Percentiles rank a stretch among this genome's conserved stretches.
These are phyloP conservation scores for Dactylonectria macrodidyma DNA, from an alignment of 2,329 filamentous ascomycete species.

Conservation along the genomic window DNA sequence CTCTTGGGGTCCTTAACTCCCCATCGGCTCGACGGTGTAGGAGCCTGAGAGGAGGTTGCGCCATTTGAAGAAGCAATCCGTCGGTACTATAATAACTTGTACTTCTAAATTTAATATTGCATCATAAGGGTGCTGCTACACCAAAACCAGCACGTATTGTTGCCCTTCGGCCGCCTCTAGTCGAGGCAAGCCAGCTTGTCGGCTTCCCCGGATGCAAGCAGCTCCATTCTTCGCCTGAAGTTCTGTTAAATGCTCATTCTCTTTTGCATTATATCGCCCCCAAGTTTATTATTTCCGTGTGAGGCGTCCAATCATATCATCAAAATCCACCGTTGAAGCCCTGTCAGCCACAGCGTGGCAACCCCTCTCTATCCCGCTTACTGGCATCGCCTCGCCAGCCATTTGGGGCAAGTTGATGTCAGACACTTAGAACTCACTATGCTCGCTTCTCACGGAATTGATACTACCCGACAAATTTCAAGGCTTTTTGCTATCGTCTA, in stretches of 20 bases:
- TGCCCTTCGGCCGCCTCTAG: no score
- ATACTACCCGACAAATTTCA: neutral
- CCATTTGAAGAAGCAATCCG: no score
- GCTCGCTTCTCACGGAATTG: neutral
- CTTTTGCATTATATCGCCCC: neutral
- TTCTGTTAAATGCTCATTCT: neutral
- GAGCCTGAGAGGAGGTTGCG: no score
- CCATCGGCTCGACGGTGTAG: neutral
- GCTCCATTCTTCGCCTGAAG: neutral
- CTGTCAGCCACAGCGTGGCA: neutral
- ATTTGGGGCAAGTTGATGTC: neutral
- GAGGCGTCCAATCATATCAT: neutral
- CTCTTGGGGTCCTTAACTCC: neutral
- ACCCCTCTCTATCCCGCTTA: neutral
- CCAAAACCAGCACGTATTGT: no score
- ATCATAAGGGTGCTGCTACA: no score
- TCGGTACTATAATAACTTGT: neutral
- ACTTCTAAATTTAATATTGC: neutral
- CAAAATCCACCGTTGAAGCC: neutral
- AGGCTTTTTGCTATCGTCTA: neutral
- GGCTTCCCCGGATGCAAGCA: neutral
- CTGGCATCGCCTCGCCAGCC: neutral
- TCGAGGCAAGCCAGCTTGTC: no score
- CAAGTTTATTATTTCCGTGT: neutral
- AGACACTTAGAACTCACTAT: neutral